Conservation (phyloP, 768 basidiomycete species). For the Crepidotus variabilis region DNA sequence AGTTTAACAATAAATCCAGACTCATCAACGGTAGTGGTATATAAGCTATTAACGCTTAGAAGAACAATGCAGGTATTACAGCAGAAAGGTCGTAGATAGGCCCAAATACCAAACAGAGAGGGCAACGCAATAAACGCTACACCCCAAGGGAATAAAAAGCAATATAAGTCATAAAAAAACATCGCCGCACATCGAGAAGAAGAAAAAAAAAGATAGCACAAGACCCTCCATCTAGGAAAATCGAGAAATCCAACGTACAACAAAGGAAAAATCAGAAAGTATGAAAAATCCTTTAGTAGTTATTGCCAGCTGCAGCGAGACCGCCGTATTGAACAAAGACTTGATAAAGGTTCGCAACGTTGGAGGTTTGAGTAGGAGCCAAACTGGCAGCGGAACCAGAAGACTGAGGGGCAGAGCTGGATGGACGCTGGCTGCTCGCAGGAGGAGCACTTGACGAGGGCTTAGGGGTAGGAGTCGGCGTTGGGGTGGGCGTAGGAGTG, state of each 20-base stretch:
- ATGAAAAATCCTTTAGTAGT: conserved; percentile 5
- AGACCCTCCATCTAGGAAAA: not conserved
- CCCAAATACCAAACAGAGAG: not conserved
- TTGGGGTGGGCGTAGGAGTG: conserved; percentile 6
- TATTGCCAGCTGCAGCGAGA: conserved; percentile 22
- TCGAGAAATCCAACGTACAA: not conserved
- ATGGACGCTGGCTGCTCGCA: not conserved
- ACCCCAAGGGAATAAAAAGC: not conserved
- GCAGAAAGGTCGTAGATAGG: not conserved
- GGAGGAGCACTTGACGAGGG: not conserved
- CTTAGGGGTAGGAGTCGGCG: not conserved
- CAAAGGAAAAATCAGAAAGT: too few relatives aligned
- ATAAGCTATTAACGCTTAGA: conserved; percentile 1
- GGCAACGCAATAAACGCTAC: not conserved
- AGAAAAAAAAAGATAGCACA: conserved; percentile 1
- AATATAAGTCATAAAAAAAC: not conserved
- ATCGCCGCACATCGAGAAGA: not conserved
- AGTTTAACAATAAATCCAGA: not conserved
- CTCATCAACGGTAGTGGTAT: not conserved
- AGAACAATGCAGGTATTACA: not conserved
- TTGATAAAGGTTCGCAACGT: conserved; percentile 23
- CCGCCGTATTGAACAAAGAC: conserved; percentile 30
- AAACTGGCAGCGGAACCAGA: not conserved
- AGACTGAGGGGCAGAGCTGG: not conserved
- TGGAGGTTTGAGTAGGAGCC: conserved; percentile 10